phyloP scores from a whole-genome alignment of 2,329 filamentous ascomycete genomes.

The Hyphodiscus sp. region DNA sequence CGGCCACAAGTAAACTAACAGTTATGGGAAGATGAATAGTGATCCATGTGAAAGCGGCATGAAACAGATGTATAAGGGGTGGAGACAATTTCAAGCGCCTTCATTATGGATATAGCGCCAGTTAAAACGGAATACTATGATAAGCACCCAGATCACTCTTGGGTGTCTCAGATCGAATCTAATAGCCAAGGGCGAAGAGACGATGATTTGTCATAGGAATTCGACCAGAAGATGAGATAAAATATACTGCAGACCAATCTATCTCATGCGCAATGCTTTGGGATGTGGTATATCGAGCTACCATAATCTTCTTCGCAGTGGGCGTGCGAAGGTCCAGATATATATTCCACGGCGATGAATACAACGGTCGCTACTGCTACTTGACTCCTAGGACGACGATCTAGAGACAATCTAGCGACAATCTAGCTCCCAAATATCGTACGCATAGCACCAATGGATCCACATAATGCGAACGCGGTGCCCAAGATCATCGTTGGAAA shows the following conservation, averaged over 20 bases:
- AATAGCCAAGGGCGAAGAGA: conserved; percentile 39
- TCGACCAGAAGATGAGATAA: conserved; percentile 47
- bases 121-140: conserved; percentile 44
- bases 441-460: conserved; percentile 39
- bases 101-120: conserved; percentile 45
- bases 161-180: conserved; percentile 38
- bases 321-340: conserved; percentile 40
- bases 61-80: conserved; percentile 36
- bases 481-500: conserved; percentile 43
- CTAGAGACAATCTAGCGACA: conserved; percentile 36
- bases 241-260: conserved; percentile 44
- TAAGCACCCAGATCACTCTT: conserved; percentile 41
- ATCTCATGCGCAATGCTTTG: conserved; percentile 44
- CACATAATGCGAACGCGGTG: conserved; percentile 43
- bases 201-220: conserved; percentile 42
- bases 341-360: conserved; percentile 35
- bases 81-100: conserved; percentile 36
- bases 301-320: conserved; percentile 36
- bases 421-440: conserved; percentile 41
- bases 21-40: conserved; percentile 39
- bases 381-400: conserved; percentile 8
- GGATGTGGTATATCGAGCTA: conserved; percentile 40
- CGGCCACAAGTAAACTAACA: conserved; percentile 40
- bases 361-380: no score
- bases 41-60: conserved; percentile 40